Evolutionary conservation across 805 yeast species (phyloP), one percentile per base, ranked within the genome.

Genomic region (Cyberlindnera suaveolens): DNA sequence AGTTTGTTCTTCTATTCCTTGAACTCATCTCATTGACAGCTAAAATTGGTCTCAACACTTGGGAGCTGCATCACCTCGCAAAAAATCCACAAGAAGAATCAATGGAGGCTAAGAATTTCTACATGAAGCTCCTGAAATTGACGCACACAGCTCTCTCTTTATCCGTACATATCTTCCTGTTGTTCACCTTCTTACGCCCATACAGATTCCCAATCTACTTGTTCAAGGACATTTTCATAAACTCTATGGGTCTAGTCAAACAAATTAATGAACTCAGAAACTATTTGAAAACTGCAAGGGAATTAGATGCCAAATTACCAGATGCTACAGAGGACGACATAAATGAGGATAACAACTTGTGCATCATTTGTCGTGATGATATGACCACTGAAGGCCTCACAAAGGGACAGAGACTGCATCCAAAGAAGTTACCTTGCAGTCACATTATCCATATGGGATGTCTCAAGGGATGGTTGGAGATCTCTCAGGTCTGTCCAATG

Each of bases 301-400:
- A 80, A 52, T 66, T 93, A 55, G 88, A 85, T 48, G 67, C 71
- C 23, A 77, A 74, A 48, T 68, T 93, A 40, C 65, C 67, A 7
- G 74, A 78, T 46, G 95, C 96, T 3, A 67, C 81, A 1, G 68
- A 62, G 11, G 52, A 56, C 18, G 90, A 85, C 36, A 67, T 85
- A 44, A 74, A 66, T 6, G 71, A 78, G 16, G 80, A 77, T 49
- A 83, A 82, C 45, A 65, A 68, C 59, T 58, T 85, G 20, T 85
- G 99, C 64, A 88, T 88, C 48, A 84, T 91, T 34, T 91, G 99
- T 65, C 79, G 96, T 53, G 98, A 93, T 52, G 96, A 87, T 48
- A 83, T 91, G 91, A 61, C 70, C 6, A 57, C 78, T 1, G 67
- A 61, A 3, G 72, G 59, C 2, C 44, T 56, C 3, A 46, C 38